Evolutionary conservation across 1,284 basidiomycete genomes (phyloP), one percentile per base, ranked within the genome.

Genomic region (Apiotrichum sp.): DNA sequence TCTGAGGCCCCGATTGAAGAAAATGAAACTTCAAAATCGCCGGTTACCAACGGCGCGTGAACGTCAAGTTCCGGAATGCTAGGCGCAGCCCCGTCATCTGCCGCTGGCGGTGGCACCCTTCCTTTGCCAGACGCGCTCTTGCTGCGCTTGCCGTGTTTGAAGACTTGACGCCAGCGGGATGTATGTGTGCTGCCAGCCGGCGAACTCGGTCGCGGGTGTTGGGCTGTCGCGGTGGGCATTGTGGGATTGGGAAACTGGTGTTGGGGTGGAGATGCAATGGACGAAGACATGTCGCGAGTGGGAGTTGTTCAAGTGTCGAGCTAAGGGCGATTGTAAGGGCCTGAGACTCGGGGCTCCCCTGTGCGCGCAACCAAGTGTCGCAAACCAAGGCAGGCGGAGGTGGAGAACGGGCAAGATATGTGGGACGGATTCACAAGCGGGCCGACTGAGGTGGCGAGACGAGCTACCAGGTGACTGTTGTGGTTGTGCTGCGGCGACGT

Each of bases 41-140:
- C 40, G 9, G 55, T 16, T 29, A 58, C 50, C 40, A 54, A 51
- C 14, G 55, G 52, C 4, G 57, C 35, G 33, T 59, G 58, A 7
- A 57, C 44, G 11, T 57, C 57, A 11, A 62, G 50, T 33, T 59
- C 57, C 9, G 61, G 61, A 38, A 62, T 55, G 14, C 51, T 50
- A 2, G 61, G 61, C 1, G 53, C 53, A 3, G 38, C 32, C 13
- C 52, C 57, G 33, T 9, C 44, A 7, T 40, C 47, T 5, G 32
- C 16, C 36, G 31, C 33, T 38, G 39, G 46, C 44, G 35, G 33
- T 42, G 39, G 41, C 16, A 46, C 39, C 14, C 38, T 16, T 14
- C 35, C 31, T 11, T 48, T 48, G 7, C 47, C 47, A 32, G 35
- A 38, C 16, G 22, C 22, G 46, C 42, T 47, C 46, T 55, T 55